phyloP scores from a whole-genome alignment of 75 land plant genomes.

The Cryptomeria japonica region DNA sequence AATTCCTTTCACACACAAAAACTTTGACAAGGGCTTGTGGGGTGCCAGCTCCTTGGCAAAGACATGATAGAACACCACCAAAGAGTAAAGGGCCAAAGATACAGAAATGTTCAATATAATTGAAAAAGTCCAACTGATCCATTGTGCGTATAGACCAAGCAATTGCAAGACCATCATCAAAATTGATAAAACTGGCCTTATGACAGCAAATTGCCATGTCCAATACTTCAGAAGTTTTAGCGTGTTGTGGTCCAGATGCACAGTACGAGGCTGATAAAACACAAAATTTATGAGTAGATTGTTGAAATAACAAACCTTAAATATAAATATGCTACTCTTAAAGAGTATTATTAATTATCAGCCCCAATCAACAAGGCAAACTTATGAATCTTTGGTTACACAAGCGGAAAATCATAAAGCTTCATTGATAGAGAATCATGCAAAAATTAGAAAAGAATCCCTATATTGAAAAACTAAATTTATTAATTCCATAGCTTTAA shows the following conservation, averaged over 20 bases:
- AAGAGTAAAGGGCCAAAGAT: constrained; percentile 86
- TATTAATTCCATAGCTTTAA: background rate
- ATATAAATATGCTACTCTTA: background rate
- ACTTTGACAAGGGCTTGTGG: constrained; percentile 92
- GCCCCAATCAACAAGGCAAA: background rate
- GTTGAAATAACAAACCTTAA: background rate
- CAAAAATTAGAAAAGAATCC: background rate
- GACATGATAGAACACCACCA: constrained; percentile 88
- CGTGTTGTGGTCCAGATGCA: constrained; percentile 65
- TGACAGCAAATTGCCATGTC: constrained; percentile 98
- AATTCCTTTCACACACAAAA: constrained; percentile 97
- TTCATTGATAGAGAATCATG: background rate
- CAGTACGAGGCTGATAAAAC: constrained; percentile 67
- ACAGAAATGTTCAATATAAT: constrained; percentile 86
- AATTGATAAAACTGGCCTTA: constrained; percentile 83
- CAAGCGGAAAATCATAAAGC: background rate
- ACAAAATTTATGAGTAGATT: background rate
- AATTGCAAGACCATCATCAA: constrained; percentile 77
- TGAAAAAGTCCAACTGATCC: constrained; percentile 80
- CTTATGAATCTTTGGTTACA: background rate
- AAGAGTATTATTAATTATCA: background rate
- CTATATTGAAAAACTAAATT: background rate
- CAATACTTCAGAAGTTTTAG: constrained; percentile 83
- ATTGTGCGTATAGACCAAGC: constrained; percentile 67
- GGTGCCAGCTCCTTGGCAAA: constrained; percentile 92